Evolutionary conservation across 2,329 filamentous ascomycete species (phyloP).

Genomic region (Aspergillus sp.): DNA sequence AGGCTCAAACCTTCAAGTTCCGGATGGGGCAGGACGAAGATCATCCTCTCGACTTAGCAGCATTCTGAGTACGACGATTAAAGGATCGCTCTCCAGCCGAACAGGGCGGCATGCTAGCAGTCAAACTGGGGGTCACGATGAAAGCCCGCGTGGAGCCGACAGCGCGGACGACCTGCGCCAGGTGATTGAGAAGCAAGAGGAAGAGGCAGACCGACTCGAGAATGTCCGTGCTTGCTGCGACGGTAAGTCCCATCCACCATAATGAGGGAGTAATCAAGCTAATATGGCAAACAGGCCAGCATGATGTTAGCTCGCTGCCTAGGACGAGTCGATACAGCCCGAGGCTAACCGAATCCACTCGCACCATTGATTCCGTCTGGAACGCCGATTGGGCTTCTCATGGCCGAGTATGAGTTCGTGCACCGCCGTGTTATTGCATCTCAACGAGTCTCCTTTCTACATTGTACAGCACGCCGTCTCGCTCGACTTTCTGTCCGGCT

Average conservation of each 20-base stretch:
- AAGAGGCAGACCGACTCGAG: slow-evolving; percentile 71
- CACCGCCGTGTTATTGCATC: slow-evolving; percentile 3
- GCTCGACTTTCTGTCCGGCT: neutral
- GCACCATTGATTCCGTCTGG: slow-evolving; percentile 22
- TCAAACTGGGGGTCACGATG: slow-evolving; percentile 29
- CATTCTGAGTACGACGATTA: slow-evolving; percentile 39
- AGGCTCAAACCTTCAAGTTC: slow-evolving; percentile 25
- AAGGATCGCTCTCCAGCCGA: slow-evolving; percentile 40
- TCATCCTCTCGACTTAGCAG: slow-evolving; percentile 40
- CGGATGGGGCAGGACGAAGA: slow-evolving; percentile 29
- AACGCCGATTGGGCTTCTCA: too few species aligned
- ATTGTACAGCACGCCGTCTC: slow-evolving; percentile 5
- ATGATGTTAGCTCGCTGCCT: slow-evolving; percentile 51
- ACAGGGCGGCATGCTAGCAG: slow-evolving; percentile 32
- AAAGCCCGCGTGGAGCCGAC: slow-evolving; percentile 46
- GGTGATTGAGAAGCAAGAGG: slow-evolving; percentile 58
- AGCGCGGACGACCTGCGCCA: slow-evolving; percentile 74
- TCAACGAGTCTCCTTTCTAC: slow-evolving; percentile 15
- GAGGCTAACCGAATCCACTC: slow-evolving; percentile 29
- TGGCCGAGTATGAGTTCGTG: too few species aligned
- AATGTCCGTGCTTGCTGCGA: slow-evolving; percentile 97
- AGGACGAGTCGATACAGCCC: slow-evolving; percentile 35
- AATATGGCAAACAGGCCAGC: slow-evolving; percentile 48
- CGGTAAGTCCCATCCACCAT: slow-evolving; percentile 53
- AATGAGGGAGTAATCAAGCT: neutral